A percentile compares a stretch with the other conserved stretches of the same genome.
These are phyloP conservation scores for Stenogyne calaminthoides DNA, from an alignment of 305 asterid species.

Conservation along the genomic window DNA sequence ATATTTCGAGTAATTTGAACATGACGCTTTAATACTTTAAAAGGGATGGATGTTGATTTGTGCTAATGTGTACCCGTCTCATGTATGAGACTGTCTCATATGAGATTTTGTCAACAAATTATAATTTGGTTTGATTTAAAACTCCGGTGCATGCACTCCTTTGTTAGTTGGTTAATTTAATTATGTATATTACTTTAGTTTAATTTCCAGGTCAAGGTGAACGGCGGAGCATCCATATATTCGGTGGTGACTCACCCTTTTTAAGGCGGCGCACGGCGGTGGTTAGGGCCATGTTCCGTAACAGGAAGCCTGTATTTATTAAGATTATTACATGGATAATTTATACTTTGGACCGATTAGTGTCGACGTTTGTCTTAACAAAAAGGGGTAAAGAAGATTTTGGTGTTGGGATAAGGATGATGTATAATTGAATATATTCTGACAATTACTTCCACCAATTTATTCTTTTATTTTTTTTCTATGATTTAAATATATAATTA, in stretches of 20 bases:
- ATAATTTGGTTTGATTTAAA: background rate
- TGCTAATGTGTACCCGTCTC: too few species aligned
- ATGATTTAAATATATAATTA: background rate
- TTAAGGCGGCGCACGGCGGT: conserved; percentile 38
- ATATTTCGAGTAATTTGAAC: too few species aligned
- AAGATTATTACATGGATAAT: conserved; percentile 8
- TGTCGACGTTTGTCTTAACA: conserved; percentile 43
- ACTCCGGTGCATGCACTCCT: background rate
- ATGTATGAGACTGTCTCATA: too few species aligned
- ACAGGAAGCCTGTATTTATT: conserved; percentile 13
- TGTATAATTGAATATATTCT: background rate
- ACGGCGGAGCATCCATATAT: conserved; percentile 24
- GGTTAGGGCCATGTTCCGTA: conserved; percentile 32
- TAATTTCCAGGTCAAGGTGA: conserved; percentile 38
- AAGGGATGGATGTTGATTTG: too few species aligned
- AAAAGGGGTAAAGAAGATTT: conserved; percentile 32
- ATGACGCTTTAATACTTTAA: too few species aligned
- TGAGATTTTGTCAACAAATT: too few species aligned
- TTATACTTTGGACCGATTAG: conserved; percentile 5
- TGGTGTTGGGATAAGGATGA: conserved; percentile 40
- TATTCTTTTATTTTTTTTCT: background rate
- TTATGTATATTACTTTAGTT: background rate
- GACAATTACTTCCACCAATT: background rate
- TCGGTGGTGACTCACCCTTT: background rate
- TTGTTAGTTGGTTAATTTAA: too few species aligned